Base-by-base conservation (phyloP, 2,329 filamentous ascomycete species). In the Bertia moriformis region DNA sequence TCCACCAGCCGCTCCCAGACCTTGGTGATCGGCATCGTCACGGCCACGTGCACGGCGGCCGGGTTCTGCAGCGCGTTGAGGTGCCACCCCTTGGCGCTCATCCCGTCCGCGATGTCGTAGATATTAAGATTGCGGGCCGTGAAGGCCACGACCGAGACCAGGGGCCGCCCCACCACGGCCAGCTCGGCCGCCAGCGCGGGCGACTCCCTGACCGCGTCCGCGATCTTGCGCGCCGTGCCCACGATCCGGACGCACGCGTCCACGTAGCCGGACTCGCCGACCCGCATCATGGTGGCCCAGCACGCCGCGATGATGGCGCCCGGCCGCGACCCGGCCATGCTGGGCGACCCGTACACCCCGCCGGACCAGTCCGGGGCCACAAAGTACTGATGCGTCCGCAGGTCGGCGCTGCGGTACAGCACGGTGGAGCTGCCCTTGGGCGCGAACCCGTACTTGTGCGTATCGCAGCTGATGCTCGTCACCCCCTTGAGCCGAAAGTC, bases 401-500 rank as follows among this genome's bases (percentile, higher is more conserved):
- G 73, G 37, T 73, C 65, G 20, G 78, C 71, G 36, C 77, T 83
- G 49, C 91, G 85, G 69, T 98, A 98, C 32, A 98, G 70, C 13
- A 94, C 71, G 1, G 87, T 91, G 39, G 83, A 91, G 69, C 93
- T 98, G 48, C 91, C 91, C 65, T 98, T 98, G 39, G 91, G 91
- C 1, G 91, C 91, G 55, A 98, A 98, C 27, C 91, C 91, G 57
- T 98, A 98, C 60, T 98, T 98, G 71, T 98, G 91, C 3, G 91
- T 98, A 57, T 98, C 91, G 58, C 88, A 93, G 48, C 79, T 87
- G 58, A 98, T 96, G 58, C 82, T 89, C 3, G 89, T 95, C 27
- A 98, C 91, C 49, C 91, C 91, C 48, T 84, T 86, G 43, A 93
- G 77, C 41, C 83, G 78, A 72, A 98, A 98, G 59, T 98, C 91